These are phyloP conservation scores for Helicostylum pulchrum DNA, from an alignment of 192 early-diverging fungal genomes.

Conservation along the genomic window DNA sequence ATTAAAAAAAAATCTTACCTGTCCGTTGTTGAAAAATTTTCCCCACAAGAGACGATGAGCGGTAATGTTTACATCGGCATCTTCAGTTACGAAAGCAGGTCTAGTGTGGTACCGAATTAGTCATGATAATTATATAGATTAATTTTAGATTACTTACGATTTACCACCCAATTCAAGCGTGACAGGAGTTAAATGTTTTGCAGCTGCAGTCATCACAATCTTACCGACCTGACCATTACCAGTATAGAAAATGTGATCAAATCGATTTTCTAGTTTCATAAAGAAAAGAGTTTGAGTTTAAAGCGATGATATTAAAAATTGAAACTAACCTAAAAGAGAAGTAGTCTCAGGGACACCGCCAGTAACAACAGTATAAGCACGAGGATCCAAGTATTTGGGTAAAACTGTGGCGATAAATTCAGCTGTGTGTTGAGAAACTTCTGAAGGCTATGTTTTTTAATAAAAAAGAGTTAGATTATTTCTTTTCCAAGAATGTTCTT, in stretches of 20 bases:
- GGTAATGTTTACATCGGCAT: constrained; percentile 53
- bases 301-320: neutral
- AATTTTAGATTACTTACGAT: constrained; percentile 27
- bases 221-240: constrained; percentile 75
- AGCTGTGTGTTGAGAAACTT: constrained; percentile 69
- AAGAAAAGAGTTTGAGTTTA: constrained; percentile 44
- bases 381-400: constrained; percentile 71
- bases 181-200: constrained; percentile 74
- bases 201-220: constrained; percentile 76
- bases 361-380: constrained; percentile 65
- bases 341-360: constrained; percentile 79
- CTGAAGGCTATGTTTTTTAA: constrained; percentile 59
- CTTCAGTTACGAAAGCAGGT: constrained; percentile 59
- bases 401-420: constrained; percentile 59
- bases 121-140: neutral
- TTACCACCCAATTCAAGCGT: constrained; percentile 95
- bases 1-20: constrained; percentile 45
- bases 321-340: constrained; percentile 34
- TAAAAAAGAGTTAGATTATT: neutral
- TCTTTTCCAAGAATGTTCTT: neutral
- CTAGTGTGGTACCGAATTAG: constrained; percentile 18
- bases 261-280: constrained; percentile 49
- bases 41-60: constrained; percentile 75
- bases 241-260: constrained; percentile 90
- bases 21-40: constrained; percentile 79